phyloP scores from a whole-genome alignment of 23 red algal species.

The Porphyridium purpureum region DNA sequence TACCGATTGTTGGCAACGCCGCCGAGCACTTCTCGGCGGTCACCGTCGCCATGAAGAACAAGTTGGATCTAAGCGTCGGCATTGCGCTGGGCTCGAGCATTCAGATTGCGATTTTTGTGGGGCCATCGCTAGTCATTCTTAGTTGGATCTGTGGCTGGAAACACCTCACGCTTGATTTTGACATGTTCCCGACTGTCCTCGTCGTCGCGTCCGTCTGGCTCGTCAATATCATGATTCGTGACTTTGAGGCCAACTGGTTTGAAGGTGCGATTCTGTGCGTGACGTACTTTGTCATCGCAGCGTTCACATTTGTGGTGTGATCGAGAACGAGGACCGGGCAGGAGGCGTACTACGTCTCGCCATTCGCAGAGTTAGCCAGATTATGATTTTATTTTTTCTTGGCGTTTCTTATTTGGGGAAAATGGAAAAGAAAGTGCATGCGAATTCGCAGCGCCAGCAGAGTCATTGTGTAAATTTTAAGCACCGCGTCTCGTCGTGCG shows the following conservation, averaged over 20 bases:
- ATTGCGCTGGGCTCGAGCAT: slow-evolving; percentile 19
- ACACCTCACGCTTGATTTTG: slow-evolving; percentile 64
- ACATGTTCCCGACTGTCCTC: slow-evolving; percentile 46
- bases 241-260: slow-evolving; percentile 76
- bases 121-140: slow-evolving; percentile 9
- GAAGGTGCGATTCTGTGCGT: slow-evolving; percentile 71
- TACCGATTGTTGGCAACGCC: slow-evolving; percentile 32
- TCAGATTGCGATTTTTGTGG: slow-evolving; percentile 24
- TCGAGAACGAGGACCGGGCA: no score
- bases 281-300: slow-evolving; percentile 54
- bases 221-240: slow-evolving; percentile 66
- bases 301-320: neutral
- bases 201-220: slow-evolving; percentile 60
- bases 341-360: no score
- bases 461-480: no score
- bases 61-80: slow-evolving; percentile 19
- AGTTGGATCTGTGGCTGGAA: slow-evolving; percentile 9
- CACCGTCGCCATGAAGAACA: slow-evolving; percentile 21
- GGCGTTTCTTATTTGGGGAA: no score
- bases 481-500: no score
- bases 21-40: slow-evolving; percentile 24
- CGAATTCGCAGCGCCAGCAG: no score
- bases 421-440: no score
- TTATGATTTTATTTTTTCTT: no score
- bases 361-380: no score